Evolutionary conservation across 2,329 filamentous ascomycete species (phyloP).

Genomic region (Thelonectria discophora): DNA sequence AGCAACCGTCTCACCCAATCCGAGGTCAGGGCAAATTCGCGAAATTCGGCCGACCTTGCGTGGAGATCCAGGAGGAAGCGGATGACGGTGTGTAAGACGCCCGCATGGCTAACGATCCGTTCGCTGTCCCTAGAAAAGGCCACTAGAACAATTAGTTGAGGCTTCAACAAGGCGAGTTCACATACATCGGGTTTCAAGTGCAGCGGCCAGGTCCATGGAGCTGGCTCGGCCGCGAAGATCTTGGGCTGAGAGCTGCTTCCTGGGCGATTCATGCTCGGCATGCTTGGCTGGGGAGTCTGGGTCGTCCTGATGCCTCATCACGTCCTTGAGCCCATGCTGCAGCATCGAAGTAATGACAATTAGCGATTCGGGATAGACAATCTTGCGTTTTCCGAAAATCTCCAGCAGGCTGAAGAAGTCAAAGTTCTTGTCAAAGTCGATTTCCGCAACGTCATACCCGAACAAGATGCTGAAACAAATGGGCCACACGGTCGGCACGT

Average conservation of each 20-base stretch:
- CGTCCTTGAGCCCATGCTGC: constrained; percentile 80
- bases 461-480: constrained; percentile 91
- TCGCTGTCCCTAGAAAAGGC: constrained; percentile 53
- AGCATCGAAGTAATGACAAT: constrained; percentile 87
- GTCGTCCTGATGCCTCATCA: constrained; percentile 69
- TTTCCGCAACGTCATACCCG: constrained; percentile 78
- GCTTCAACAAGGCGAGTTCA: constrained; percentile 5
- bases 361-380: constrained; percentile 80
- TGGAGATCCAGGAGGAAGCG: constrained; percentile 84
- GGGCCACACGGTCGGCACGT: constrained; percentile 83
- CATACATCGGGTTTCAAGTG: constrained; percentile 64
- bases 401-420: constrained; percentile 79
- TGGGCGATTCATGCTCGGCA: constrained; percentile 15
- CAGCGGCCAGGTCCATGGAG: constrained; percentile 73
- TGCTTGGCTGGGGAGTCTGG: constrained; percentile 61
- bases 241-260: constrained; percentile 23
- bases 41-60: constrained; percentile 76
- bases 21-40: constrained; percentile 82
- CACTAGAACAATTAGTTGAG: constrained; percentile 34
- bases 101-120: constrained; percentile 61
- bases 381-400: constrained; percentile 73
- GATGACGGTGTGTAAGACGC: constrained; percentile 78
- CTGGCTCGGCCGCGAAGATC: constrained; percentile 56
- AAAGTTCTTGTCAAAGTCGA: constrained; percentile 77
- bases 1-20: constrained; percentile 85